Conservation (phyloP, 2,329 filamentous ascomycete genomes). For the Pseudocercospora pini-densiflorae region DNA sequence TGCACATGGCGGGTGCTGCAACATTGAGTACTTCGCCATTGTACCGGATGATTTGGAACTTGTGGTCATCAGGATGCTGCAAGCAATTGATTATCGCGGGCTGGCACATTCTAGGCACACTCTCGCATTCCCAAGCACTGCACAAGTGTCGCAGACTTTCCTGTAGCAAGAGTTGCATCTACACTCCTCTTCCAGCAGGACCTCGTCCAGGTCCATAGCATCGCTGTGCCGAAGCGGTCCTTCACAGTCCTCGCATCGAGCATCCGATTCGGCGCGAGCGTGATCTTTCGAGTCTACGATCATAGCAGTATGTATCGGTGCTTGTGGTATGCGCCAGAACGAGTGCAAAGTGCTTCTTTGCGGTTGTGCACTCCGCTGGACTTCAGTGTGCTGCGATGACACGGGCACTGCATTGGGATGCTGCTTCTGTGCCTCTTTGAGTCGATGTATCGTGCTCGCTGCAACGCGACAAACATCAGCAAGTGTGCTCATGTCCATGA, state of each 20-base stretch:
- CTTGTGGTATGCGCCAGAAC: constrained; percentile 51
- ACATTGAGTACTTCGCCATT: background rate
- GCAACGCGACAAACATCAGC: constrained; percentile 26
- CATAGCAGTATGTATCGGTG: constrained; percentile 31
- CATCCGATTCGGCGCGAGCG: constrained; percentile 19
- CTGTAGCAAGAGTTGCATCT: constrained; percentile 46
- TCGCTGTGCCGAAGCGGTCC: constrained; percentile 38
- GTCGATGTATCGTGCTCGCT: constrained; percentile 52
- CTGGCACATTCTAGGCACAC: constrained; percentile 49
- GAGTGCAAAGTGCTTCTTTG: constrained; percentile 54
- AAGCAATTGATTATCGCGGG: background rate
- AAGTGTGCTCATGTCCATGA: constrained; percentile 22
- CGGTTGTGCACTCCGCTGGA: constrained; percentile 26
- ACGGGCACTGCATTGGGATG: constrained; percentile 33
- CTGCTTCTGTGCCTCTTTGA: constrained; percentile 50
- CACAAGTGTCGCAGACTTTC: constrained; percentile 49
- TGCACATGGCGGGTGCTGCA: background rate
- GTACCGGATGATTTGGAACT: background rate
- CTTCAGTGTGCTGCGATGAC: constrained; percentile 29
- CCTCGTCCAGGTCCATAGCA: constrained; percentile 43
- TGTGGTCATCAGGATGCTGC: background rate
- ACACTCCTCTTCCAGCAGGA: constrained; percentile 36
- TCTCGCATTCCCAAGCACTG: constrained; percentile 43
- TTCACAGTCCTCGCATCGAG: constrained; percentile 53
- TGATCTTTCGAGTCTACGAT: constrained; percentile 15